Evolutionary conservation across 768 basidiomycete genomes (phyloP), one percentile per base, ranked within the genome.

Genomic region (Russula sp.): DNA sequence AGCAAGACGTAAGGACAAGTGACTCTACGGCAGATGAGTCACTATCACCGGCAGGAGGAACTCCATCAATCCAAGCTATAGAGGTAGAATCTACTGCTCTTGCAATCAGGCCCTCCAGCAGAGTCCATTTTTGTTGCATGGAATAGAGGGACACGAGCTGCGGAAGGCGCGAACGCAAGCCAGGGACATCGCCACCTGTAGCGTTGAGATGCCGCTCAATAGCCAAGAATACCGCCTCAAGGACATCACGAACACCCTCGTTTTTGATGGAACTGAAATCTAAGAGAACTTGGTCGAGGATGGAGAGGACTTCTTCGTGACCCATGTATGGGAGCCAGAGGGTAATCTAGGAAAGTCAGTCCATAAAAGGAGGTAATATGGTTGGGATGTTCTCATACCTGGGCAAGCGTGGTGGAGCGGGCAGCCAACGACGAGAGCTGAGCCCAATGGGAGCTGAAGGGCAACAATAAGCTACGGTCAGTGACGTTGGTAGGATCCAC

Each of bases 271-370:
- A 34, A 16, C 6, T 20, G 32, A 48, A 43, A 45, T 61, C 42
- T 1, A 42, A 13, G 43, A 60, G 55, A 25, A 48, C 56, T 7
- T 72, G 59, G 65, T 82, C 79, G 11, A 90, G 67, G 7, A 81
- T 71, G 6, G 70, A 64, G 4, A 82, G 71, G 3, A 84, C 69
- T 16, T 77, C 76, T 3, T 72, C 65, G 2, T 71, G 67, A 6
- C 74, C 69, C 66, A 86, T 77, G 66, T 80, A 87, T 43, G 74
- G 76, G 46, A 87, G 73, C 88, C 88, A 91, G 14, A 79, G 62
- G 3, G 57, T 47, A 18, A 73, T 69, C 29, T 69, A 49, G 52
- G n/a, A 53, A 46, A 54, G 53, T 56, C 13, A 25, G 29, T 29
- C 14, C 48, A 35, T 7, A 14, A 20, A 29, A 20, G 11, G 29